Evolutionary conservation across 2,329 filamentous ascomycete species (phyloP).

Genomic region (Epichloe bromicola): DNA sequence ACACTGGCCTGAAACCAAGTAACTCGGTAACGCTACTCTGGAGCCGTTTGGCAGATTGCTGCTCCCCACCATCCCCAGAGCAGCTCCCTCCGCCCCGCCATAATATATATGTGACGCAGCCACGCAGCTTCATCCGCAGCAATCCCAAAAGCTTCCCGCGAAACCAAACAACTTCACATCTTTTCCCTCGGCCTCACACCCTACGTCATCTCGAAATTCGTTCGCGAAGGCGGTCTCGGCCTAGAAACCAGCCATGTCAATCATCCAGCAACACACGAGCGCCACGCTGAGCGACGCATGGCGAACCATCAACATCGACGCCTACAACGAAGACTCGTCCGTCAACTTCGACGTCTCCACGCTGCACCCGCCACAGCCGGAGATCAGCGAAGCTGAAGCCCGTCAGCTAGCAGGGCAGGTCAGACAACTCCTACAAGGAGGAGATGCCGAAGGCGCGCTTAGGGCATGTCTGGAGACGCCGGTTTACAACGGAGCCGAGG

Average conservation of each 20-base stretch:
- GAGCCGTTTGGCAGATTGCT: too few species aligned
- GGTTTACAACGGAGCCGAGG: slow-evolving; percentile 53
- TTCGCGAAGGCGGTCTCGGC: not conserved
- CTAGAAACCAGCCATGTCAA: slow-evolving; percentile 36
- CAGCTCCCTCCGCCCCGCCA: not conserved
- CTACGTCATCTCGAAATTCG: not conserved
- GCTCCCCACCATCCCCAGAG: not conserved
- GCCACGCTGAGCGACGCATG: slow-evolving; percentile 50
- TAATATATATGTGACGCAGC: too few species aligned
- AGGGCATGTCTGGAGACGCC: slow-evolving; percentile 74
- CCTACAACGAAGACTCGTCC: slow-evolving; percentile 77
- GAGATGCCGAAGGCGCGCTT: slow-evolving; percentile 77
- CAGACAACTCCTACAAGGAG: slow-evolving; percentile 73
- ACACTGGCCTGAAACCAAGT: too few species aligned
- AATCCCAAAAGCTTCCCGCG: too few species aligned
- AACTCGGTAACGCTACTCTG: too few species aligned
- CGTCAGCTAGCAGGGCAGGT: slow-evolving; percentile 69
- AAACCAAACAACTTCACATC: too few species aligned
- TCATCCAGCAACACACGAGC: slow-evolving; percentile 51
- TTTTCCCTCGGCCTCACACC: not conserved
- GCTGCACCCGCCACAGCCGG: slow-evolving; percentile 62
- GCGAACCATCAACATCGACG: slow-evolving; percentile 92
- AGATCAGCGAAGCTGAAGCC: slow-evolving; percentile 65
- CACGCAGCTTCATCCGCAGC: too few species aligned
- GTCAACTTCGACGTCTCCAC: slow-evolving; percentile 84